Evolutionary conservation across 2,329 filamentous ascomycete genomes (phyloP), one percentile per base, ranked within the genome.

Genomic region (Dothideomycetes sp.): DNA sequence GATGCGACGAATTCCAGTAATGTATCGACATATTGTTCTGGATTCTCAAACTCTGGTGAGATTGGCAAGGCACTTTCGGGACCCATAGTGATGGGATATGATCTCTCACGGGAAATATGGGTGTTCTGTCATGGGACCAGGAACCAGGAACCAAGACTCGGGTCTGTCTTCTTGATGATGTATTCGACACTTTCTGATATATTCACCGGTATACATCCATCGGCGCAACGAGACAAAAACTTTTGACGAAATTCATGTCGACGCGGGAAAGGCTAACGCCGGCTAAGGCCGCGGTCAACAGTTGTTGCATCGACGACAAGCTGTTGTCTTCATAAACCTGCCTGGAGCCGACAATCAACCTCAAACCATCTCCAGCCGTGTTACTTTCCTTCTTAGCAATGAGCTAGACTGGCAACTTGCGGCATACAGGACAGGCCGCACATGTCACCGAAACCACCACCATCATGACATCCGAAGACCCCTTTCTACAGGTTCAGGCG

Each of bases 1-100:
- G 77, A 78, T 5, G 78, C 78, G 1, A 80, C 75, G 53, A 96
- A 94, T 15, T 76, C 59, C 18, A 96, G 70, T 10, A 96, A 74
- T 13, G 78, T 79, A 18, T 84, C 70, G 34, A 94, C 74, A 60
- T 94, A 98, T 39, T 78, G 73, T 33, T 94, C 84, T 5, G 78
- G 65, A 31, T 75, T 76, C 25, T 67, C 58, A 68, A 89, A 95
- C 13, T 43, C 45, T 52, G 76, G 74, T 23, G 75, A 70, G 54
- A 84, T 75, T 1, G 88, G 88, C 17, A 94, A 71, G 33, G 70
- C 64, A 9, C 57, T 56, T 22, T 68, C 62, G 29, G 65, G 69
- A 37, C 65, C 64, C 66, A 76, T 70, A 41, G 13, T 45, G 31
- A 31, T 41, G 15, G 6, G 9, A 3, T n/a, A 4, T 33, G 3